Percentiles rank a stretch among this genome's conserved stretches.
Conservation (phyloP, 1,284 basidiomycete species). For the Cryptococcus sp. region DNA sequence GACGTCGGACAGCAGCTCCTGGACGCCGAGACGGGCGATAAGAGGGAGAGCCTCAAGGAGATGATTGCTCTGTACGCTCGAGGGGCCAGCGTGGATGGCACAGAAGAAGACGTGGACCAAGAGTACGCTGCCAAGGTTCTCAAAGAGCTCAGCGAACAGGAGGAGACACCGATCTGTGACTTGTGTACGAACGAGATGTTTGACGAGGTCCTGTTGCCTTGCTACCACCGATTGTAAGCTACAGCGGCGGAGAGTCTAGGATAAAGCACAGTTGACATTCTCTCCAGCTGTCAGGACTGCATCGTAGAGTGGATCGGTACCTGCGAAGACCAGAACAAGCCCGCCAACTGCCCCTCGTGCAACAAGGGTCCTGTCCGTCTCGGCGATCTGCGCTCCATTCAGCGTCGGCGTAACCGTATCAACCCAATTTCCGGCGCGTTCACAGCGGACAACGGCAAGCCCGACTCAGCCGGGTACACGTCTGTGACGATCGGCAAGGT, state of each 20-base stretch:
- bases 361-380: constrained; percentile 39
- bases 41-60: constrained; percentile 58
- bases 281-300: constrained; percentile 47
- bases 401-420: constrained; percentile 47
- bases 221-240: constrained; percentile 70
- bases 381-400: constrained; percentile 38
- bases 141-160: constrained; percentile 55
- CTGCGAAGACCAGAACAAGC: constrained; percentile 45
- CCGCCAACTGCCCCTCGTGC: constrained; percentile 46
- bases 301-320: constrained; percentile 48
- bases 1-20: constrained; percentile 50
- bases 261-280: constrained; percentile 3
- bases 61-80: constrained; percentile 62
- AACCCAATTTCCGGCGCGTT: constrained; percentile 38
- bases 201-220: constrained; percentile 66
- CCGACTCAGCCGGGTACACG: constrained; percentile 16
- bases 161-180: constrained; percentile 64
- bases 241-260: constrained; percentile 14
- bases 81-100: constrained; percentile 39
- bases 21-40: constrained; percentile 50
- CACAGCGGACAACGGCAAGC: constrained; percentile 18
- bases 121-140: constrained; percentile 65
- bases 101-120: constrained; percentile 37
- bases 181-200: constrained; percentile 60
- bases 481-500: constrained; percentile 64